A percentile compares a stretch with the other conserved stretches of the same genome.
These are phyloP conservation scores for Antarctomyces pellizariae DNA, from an alignment of 495 filamentous ascomycete species.

Conservation along the genomic window DNA sequence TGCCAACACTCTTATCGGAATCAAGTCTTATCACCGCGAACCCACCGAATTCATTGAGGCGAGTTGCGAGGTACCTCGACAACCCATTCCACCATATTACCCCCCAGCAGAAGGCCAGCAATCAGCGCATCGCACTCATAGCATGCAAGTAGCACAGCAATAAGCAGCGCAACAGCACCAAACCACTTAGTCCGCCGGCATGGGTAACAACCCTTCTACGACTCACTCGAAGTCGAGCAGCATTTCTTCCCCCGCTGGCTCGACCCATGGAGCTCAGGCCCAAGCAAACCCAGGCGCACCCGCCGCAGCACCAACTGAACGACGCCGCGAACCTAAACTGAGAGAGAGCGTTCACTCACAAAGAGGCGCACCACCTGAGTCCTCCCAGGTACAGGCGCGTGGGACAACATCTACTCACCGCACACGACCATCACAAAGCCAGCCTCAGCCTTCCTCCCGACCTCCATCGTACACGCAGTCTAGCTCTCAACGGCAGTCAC, in stretches of 20 bases:
- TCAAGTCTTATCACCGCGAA: background rate
- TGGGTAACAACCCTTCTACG: conserved; percentile 21
- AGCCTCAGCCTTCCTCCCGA: conserved; percentile 4
- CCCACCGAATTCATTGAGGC: background rate
- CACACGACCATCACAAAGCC: conserved; percentile 13
- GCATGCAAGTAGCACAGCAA: conserved; percentile 1
- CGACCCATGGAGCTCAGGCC: conserved; percentile 16
- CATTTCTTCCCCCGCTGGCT: conserved; percentile 11
- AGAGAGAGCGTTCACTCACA: conserved; percentile 11
- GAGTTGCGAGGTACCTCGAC: conserved; percentile 1
- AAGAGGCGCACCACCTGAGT: conserved; percentile 25
- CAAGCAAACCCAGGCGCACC: conserved; percentile 8
- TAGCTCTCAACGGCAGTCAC: background rate
- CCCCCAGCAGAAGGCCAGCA: conserved; percentile 2
- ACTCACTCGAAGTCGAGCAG: conserved; percentile 14
- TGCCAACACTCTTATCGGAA: too few relatives aligned
- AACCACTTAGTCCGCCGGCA: conserved; percentile 9
- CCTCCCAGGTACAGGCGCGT: conserved; percentile 28
- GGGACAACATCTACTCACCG: conserved; percentile 23
- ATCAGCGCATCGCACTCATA: conserved; percentile 1
- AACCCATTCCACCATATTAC: conserved; percentile 1
- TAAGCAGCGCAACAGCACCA: conserved; percentile 1
- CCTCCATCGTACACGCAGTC: background rate
- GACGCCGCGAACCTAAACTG: conserved; percentile 5
- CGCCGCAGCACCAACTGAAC: conserved; percentile 3